These are phyloP conservation scores for Calonectria naviculata DNA, from an alignment of 2,329 filamentous ascomycete genomes.

Conservation along the genomic window DNA sequence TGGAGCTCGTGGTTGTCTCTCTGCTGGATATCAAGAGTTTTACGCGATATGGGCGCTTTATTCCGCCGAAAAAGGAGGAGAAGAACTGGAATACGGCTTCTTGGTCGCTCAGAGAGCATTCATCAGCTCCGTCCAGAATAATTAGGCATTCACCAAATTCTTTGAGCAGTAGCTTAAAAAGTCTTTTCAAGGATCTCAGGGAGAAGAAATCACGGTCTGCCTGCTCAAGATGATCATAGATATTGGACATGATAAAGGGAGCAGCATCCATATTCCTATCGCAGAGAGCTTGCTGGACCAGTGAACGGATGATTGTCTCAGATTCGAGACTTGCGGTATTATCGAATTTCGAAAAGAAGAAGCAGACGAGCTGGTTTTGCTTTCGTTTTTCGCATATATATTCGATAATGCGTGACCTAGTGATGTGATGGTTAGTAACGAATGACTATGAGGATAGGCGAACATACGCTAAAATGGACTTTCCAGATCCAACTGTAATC, in stretches of 20 bases:
- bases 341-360: slow-evolving; percentile 21
- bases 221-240: not conserved
- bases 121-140: slow-evolving; percentile 21
- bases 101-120: slow-evolving; percentile 9
- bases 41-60: not conserved
- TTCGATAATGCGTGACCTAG: slow-evolving; percentile 2
- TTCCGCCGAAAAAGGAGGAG: not conserved
- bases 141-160: slow-evolving; percentile 2
- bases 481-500: slow-evolving; percentile 29
- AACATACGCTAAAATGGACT: slow-evolving; percentile 25
- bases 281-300: not conserved
- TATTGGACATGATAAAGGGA: too few relatives aligned
- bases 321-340: not conserved
- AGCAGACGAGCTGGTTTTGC: not conserved
- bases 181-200: not conserved
- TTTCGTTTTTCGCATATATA: not conserved
- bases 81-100: not conserved
- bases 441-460: not conserved
- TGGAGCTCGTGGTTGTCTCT: not conserved
- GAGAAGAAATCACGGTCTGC: not conserved
- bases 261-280: not conserved
- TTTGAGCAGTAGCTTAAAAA: not conserved
- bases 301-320: slow-evolving; percentile 9
- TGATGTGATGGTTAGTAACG: not conserved
- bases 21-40: slow-evolving; percentile 14